phyloP scores from a whole-genome alignment of 2,329 filamentous ascomycete genomes.

The Colletotrichum orchidophilum region DNA sequence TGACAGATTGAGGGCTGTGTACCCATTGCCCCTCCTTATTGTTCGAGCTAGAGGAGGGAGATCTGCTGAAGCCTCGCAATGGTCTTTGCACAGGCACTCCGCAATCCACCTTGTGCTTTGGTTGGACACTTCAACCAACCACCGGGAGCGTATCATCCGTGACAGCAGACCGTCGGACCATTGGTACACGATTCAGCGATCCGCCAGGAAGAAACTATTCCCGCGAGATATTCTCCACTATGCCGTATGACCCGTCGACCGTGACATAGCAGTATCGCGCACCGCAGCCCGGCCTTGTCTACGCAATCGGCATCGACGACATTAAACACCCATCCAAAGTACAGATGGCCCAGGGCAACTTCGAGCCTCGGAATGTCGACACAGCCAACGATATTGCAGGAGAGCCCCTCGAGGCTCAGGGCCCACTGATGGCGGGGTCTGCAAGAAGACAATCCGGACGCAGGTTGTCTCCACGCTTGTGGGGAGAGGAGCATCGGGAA shows the following conservation, averaged over 20 bases:
- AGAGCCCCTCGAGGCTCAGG: conserved; percentile 14
- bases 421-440: conserved; percentile 28
- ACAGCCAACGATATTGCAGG: conserved; percentile 16
- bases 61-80: conserved; percentile 28
- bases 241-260: conserved; percentile 5
- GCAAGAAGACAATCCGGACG: conserved; percentile 32
- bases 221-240: conserved; percentile 17
- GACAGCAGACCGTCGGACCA: conserved; percentile 23
- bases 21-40: conserved; percentile 14
- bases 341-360: background rate
- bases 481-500: conserved; percentile 26
- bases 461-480: conserved; percentile 29
- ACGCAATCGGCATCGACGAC: conserved; percentile 12
- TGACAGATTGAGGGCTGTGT: conserved; percentile 27
- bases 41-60: conserved; percentile 21
- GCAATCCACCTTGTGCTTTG: conserved; percentile 23
- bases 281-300: background rate
- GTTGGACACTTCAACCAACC: conserved; percentile 23
- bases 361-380: background rate
- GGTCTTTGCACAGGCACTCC: conserved; percentile 20
- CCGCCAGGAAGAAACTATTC: conserved; percentile 24
- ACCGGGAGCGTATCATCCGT: conserved; percentile 18
- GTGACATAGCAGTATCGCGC: conserved; percentile 5
- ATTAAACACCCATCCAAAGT: background rate
- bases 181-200: conserved; percentile 29